Base-by-base conservation (phyloP, 1,139 yeast genomes). In the Pichia sp. region DNA sequence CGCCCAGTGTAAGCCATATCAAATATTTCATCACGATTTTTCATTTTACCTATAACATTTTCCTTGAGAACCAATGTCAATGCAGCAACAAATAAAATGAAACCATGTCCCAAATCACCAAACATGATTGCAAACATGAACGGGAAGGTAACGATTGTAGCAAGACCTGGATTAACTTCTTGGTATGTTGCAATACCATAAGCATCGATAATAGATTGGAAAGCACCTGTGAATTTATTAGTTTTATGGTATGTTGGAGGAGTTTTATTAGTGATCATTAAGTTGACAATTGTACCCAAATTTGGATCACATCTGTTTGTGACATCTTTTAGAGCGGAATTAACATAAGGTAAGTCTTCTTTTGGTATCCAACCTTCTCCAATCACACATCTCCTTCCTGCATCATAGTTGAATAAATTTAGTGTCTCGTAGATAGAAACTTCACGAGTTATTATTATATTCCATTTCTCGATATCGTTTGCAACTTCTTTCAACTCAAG, bases 81-180 rank as follows among this genome's bases (percentile, higher is more conserved):
- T 8, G 94, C 94, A 10, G 84, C 89, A 49, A 85, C 61, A 35
- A 79, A 67, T 53, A 93, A 69, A 46, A 93, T 74, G 41, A 86
- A 68, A 15, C 98, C 98, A 61, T 91, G 99, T 4, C 99, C 99
- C 47, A 89, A 64, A 66, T 91, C 99, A 63, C 98, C 99, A 71
- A 91, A 91, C 99, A 91, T 91, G 53, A 93, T 84, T 28, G 98
- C 96, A 68, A 91, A 91, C 96, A 91, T 86, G 63, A 93, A 91
- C 12, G 99, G 99, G 67, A 91, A 91, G 0, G 99, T 91, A 28
- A 91, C 84, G 36, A 89, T 75, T 0, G 99, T 85, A 4, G 98
- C 94, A 50, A 91, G 70, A 42, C 96, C 97, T 2, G 98, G 96
- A 56, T 91, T 91, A 28, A 91, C 93, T 62, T 91, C 99, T 58